These are phyloP conservation scores for Cyclotella sp. DNA, from an alignment of 108 stramenopile species.

Conservation along the genomic window DNA sequence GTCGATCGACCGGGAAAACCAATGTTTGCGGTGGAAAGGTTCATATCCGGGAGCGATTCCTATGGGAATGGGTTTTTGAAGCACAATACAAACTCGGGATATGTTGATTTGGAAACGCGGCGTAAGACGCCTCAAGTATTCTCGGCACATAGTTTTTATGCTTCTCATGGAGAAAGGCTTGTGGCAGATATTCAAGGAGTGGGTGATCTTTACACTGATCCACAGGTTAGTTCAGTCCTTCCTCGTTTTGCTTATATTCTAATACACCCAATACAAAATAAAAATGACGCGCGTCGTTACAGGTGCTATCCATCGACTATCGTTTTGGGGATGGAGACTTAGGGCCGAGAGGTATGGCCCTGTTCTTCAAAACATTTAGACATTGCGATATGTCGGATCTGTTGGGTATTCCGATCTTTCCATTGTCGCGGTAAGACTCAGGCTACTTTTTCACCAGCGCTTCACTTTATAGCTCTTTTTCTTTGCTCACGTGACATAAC, in stretches of 20 bases:
- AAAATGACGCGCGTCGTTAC: not conserved
- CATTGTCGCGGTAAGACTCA: constrained; percentile 48
- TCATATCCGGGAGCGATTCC: constrained; percentile 71
- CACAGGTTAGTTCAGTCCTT: constrained; percentile 47
- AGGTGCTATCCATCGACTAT: constrained; percentile 67
- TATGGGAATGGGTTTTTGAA: constrained; percentile 83
- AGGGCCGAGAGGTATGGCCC: constrained; percentile 84
- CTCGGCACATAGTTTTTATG: constrained; percentile 81
- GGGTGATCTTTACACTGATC: constrained; percentile 90
- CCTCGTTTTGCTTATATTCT: not conserved
- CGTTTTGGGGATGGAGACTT: constrained; percentile 88
- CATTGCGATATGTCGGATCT: constrained; percentile 59
- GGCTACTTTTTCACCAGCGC: not conserved
- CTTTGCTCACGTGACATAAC: too few species aligned
- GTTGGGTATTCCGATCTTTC: constrained; percentile 79
- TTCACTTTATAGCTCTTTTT: not conserved
- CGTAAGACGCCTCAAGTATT: constrained; percentile 87
- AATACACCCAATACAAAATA: constrained; percentile 1
- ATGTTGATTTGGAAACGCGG: constrained; percentile 72
- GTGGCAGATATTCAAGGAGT: constrained; percentile 92
- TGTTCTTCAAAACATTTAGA: constrained; percentile 82
- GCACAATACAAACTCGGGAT: constrained; percentile 87
- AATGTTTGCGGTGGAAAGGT: constrained; percentile 84
- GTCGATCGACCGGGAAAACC: constrained; percentile 67
- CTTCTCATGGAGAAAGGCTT: constrained; percentile 72